phyloP scores from a whole-genome alignment of 2,329 filamentous ascomycete species.

The Endocalyx cinctus region DNA sequence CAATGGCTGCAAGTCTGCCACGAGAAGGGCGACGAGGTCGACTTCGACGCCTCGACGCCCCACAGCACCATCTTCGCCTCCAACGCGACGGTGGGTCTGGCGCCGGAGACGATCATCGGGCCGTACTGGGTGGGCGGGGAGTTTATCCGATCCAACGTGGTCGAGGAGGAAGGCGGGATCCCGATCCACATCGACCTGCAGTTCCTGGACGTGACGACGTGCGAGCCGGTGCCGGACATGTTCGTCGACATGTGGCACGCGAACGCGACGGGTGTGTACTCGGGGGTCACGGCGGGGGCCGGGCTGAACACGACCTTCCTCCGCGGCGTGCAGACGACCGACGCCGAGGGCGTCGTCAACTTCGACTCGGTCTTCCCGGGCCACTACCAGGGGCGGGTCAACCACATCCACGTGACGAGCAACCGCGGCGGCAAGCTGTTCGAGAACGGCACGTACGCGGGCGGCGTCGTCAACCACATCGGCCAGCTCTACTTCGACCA shows the following conservation, averaged over 20 bases:
- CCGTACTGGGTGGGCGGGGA: conserved; percentile 26
- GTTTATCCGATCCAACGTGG: conserved; percentile 29
- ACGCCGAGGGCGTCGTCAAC: conserved; percentile 34
- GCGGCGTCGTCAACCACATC: conserved; percentile 48
- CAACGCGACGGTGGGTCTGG: conserved; percentile 17
- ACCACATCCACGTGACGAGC: conserved; percentile 32
- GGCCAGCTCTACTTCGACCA: conserved; percentile 60
- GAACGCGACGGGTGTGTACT: conserved; percentile 38
- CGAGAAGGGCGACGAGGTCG: conserved; percentile 11
- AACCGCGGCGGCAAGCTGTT: conserved; percentile 28
- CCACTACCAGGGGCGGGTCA: conserved; percentile 37
- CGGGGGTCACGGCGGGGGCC: conserved; percentile 21
- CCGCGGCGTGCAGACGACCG: conserved; percentile 38
- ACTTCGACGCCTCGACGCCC: conserved; percentile 15
- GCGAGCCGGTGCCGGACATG: conserved; percentile 24
- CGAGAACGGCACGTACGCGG: conserved; percentile 45
- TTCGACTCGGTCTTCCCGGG: conserved; percentile 41
- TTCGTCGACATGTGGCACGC: conserved; percentile 32
- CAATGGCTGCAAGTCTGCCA: conserved; percentile 16
- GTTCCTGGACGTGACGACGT: conserved; percentile 29
- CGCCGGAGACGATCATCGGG: conserved; percentile 18
- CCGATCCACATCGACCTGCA: conserved; percentile 32
- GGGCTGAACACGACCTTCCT: conserved; percentile 39
- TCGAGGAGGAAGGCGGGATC: conserved; percentile 29
- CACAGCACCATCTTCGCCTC: conserved; percentile 14